These are phyloP conservation scores for Ceratobasidium sp. DNA, from an alignment of 1,284 basidiomycete species.

Conservation along the genomic window DNA sequence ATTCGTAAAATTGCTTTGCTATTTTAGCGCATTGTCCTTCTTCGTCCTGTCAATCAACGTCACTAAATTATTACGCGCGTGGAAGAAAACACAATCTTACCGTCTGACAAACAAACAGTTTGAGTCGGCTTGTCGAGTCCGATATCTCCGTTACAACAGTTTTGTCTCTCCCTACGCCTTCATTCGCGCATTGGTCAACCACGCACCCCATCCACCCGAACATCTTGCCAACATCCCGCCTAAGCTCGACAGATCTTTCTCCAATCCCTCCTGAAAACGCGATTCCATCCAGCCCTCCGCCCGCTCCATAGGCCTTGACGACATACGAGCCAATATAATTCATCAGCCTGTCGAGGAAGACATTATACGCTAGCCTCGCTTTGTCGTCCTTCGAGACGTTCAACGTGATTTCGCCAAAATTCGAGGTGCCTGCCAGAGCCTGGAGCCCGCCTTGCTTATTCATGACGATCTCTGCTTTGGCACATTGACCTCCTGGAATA, in stretches of 20 bases:
- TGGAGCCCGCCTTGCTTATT: constrained; percentile 64
- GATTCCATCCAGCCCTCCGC: constrained; percentile 67
- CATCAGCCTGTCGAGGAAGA: constrained; percentile 78
- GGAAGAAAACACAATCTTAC: constrained; percentile 40
- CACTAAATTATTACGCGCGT: neutral
- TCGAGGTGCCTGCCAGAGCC: constrained; percentile 76
- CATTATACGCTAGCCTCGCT: constrained; percentile 63
- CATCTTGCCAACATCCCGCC: constrained; percentile 62
- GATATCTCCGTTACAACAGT: constrained; percentile 51
- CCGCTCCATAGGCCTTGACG: constrained; percentile 65
- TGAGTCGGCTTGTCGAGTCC: constrained; percentile 48
- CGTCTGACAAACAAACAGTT: constrained; percentile 56
- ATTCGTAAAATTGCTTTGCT: constrained; percentile 39
- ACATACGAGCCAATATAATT: constrained; percentile 77
- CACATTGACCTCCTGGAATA: constrained; percentile 43
- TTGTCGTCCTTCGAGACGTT: constrained; percentile 35
- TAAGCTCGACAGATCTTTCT: constrained; percentile 69
- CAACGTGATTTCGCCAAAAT: constrained; percentile 70
- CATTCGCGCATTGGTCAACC: constrained; percentile 57
- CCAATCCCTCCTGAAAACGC: constrained; percentile 90
- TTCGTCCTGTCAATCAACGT: constrained; percentile 48
- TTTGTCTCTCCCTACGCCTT: constrained; percentile 47
- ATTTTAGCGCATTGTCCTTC: constrained; percentile 50
- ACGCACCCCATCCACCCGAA: constrained; percentile 68
- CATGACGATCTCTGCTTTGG: constrained; percentile 17